Evolutionary conservation across 1,284 basidiomycete species (phyloP).

Genomic region (Marasmius sp.): DNA sequence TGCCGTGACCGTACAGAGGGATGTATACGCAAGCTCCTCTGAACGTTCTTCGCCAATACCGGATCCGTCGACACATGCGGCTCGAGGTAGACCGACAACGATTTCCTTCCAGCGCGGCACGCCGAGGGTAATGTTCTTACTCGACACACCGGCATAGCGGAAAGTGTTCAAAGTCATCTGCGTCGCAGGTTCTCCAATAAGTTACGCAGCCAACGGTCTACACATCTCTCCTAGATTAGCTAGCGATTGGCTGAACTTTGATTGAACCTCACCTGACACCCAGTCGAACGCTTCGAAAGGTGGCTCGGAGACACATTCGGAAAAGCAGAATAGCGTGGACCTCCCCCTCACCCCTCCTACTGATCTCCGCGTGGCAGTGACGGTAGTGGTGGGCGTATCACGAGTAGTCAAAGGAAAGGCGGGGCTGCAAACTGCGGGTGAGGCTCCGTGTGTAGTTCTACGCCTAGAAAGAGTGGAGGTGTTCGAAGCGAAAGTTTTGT

Average conservation of each 20-base stretch:
- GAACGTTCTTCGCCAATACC: conserved; percentile 79
- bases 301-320: conserved; percentile 90
- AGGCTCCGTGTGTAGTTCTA: conserved; percentile 43
- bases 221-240: conserved; percentile 99
- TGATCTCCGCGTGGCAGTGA: conserved; percentile 70
- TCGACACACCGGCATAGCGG: conserved; percentile 98
- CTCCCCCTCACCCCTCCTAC: too few species aligned
- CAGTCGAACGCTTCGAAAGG: conserved; percentile 94
- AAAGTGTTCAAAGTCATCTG: conserved; percentile 99
- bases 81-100: conserved; percentile 87
- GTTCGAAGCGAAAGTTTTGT: conserved; percentile 1
- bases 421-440: conserved; percentile 52
- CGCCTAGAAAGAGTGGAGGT: conserved; percentile 31
- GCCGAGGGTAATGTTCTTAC: conserved; percentile 97
- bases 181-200: conserved; percentile 98
- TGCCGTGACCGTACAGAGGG: conserved; percentile 91
- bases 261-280: conserved; percentile 95
- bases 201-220: conserved; percentile 95
- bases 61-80: conserved; percentile 67
- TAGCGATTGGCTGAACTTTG: conserved; percentile 90
- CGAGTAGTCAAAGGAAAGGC: conserved; percentile 49
- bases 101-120: conserved; percentile 98
- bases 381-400: conserved; percentile 59
- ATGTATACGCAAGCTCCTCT: conserved; percentile 93
- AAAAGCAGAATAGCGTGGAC: conserved; percentile 91